Conservation (phyloP, 139 green algal genomes). For the Chlamydomonas sphaeroides region DNA sequence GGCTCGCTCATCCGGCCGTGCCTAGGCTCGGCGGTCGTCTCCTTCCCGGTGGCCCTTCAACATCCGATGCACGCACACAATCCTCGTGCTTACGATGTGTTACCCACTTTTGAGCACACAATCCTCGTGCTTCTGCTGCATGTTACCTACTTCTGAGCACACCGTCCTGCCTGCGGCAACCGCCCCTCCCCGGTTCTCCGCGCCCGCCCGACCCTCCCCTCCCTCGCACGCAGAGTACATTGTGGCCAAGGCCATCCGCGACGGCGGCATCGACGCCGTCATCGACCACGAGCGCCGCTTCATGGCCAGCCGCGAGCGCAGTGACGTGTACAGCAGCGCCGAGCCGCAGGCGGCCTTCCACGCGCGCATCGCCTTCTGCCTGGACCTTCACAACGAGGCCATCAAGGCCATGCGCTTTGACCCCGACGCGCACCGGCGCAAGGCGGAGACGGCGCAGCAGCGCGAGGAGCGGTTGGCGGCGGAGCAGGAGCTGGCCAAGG, state of each 20-base stretch:
- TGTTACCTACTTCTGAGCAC: too few species aligned
- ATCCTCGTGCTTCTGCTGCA: too few species aligned
- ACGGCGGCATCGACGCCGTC: slow-evolving; percentile 89
- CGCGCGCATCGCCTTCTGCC: slow-evolving; percentile 94
- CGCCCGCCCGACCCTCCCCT: too few species aligned
- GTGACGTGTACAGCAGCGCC: slow-evolving; percentile 40
- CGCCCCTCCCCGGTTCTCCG: too few species aligned
- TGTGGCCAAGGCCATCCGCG: slow-evolving; percentile 93
- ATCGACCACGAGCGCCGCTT: slow-evolving; percentile 84
- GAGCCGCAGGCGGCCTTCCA: slow-evolving; percentile 88
- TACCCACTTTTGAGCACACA: too few species aligned
- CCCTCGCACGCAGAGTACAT: slow-evolving; percentile 78
- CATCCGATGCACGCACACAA: too few species aligned
- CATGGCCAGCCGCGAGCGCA: slow-evolving; percentile 69
- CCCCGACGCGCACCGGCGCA: slow-evolving; percentile 50
- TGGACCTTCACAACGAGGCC: slow-evolving; percentile 98
- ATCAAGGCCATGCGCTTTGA: slow-evolving; percentile 67
- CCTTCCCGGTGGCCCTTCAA: too few species aligned
- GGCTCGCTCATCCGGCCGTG: too few species aligned
- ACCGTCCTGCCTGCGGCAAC: too few species aligned
- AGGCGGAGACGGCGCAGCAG: slow-evolving; percentile 72
- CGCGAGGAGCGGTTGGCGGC: slow-evolving; percentile 73
- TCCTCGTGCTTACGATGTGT: too few species aligned
- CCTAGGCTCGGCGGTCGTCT: too few species aligned
- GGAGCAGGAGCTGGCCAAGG: slow-evolving; percentile 87